Evolutionary conservation across 768 basidiomycete genomes (phyloP).

Genomic region (Serendipita indica): DNA sequence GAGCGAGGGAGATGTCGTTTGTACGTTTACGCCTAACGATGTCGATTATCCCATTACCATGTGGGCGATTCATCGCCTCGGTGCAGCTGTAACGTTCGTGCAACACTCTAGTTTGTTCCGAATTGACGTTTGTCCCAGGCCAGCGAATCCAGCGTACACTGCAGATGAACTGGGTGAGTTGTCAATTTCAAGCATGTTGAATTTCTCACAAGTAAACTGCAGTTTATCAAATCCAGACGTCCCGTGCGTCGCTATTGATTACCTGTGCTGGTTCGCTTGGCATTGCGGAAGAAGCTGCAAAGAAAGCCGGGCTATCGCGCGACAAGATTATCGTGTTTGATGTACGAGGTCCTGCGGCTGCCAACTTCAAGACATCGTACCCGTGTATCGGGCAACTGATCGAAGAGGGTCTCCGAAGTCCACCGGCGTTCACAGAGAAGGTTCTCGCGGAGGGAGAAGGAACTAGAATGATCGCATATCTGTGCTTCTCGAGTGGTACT

Average conservation of each 20-base stretch:
- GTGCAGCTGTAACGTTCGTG: conserved; percentile 16
- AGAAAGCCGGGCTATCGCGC: not conserved
- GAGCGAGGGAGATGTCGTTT: conserved; percentile 15
- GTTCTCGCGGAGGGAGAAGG: conserved; percentile 42
- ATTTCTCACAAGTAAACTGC: not conserved
- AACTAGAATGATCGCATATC: conserved; percentile 52
- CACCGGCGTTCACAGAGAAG: conserved; percentile 33
- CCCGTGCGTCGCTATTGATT: conserved; percentile 14
- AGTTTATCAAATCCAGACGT: conserved; percentile 14
- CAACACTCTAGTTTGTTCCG: not conserved
- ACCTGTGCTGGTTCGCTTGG: conserved; percentile 1
- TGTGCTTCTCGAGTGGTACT: conserved; percentile 62
- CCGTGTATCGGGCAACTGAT: conserved; percentile 34
- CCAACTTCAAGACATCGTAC: not conserved
- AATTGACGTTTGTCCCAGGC: conserved; percentile 8
- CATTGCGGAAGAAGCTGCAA: conserved; percentile 5
- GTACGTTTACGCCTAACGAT: conserved; percentile 11
- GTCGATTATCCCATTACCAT: conserved; percentile 16
- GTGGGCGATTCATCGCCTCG: conserved; percentile 17
- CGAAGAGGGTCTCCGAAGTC: conserved; percentile 30
- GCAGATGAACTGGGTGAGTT: conserved; percentile 15
- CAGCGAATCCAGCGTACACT: conserved; percentile 17
- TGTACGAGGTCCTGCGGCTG: not conserved
- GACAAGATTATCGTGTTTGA: conserved; percentile 10
- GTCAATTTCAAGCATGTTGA: not conserved